Base-by-base conservation (phyloP, 2,329 filamentous ascomycete genomes). In the Colletotrichum gigasporum region DNA sequence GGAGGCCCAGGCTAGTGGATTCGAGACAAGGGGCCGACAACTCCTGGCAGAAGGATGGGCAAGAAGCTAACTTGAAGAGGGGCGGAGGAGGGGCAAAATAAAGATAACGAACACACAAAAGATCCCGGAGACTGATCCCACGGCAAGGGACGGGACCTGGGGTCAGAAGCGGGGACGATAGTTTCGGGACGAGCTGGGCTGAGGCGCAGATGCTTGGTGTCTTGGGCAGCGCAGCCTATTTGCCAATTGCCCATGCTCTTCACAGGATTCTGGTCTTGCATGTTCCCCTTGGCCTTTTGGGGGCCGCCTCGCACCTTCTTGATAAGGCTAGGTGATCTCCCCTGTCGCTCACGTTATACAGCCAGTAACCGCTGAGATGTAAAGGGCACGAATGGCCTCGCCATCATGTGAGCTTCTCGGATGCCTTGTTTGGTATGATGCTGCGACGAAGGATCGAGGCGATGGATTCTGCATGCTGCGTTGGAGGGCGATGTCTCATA, bases 401-500 rank as follows among this genome's bases (percentile, higher is more conserved):
- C 51, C 30, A n/a, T 37, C 50, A 30, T 20, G 20, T 32, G 26
- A 50, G 26, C 6, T n/a, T 16, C 28, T 24, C 42, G 34, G 12
- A 56, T 57, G 52, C 42, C 42, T 28, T 50, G 22, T 48, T 35
- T 18, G 58, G 52, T 9, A 7, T 50, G 26, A 50, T 42, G 14
- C 28, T 18, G 18, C 35, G 18, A 34, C 11, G 58, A 22, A 62
- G 58, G 58, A 62, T 57, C 1, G 12, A 12, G 14, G 20, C 58
- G 34, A 57, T 41, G 58, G 58, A 62, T 44, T 22, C 3, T 18
- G 16, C 4, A 16, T 41, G 42, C 35, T 24, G 26, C 39, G 34
- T 28, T n/a, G 22, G 20, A 12, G n/a, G 20, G 18, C 3, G 5
- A 12, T 20, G n/a, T 20, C 26, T 26, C 20, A 30, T 5, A 22